Evolutionary conservation across 164 flowering plant species (phyloP).

Genomic region (Vitis amurensis): DNA sequence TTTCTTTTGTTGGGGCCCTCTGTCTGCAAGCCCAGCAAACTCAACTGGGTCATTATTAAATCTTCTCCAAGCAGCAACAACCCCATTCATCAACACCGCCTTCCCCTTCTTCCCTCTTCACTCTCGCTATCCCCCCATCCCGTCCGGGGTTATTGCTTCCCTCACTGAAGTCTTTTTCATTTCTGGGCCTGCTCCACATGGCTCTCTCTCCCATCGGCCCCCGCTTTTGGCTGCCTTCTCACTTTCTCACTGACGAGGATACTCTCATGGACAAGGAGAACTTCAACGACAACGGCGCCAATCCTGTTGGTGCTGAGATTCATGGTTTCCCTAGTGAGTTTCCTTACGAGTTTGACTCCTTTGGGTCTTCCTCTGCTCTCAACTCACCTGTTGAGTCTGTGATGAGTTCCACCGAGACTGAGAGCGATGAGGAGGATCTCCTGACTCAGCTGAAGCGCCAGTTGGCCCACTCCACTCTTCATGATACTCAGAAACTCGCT

Average conservation of each 20-base stretch:
- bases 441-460: conserved; percentile 42
- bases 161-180: too few relatives aligned
- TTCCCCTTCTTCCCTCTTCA: neutral
- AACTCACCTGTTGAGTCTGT: conserved; percentile 50
- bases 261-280: conserved; percentile 7
- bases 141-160: too few relatives aligned
- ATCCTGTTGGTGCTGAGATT: neutral
- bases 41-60: conserved; percentile 17
- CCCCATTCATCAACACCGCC: neutral
- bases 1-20: conserved; percentile 31
- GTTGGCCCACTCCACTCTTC: conserved; percentile 28
- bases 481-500: conserved; percentile 21
- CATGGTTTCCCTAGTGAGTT: conserved; percentile 44
- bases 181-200: too few relatives aligned
- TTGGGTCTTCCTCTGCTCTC: conserved; percentile 24
- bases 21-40: conserved; percentile 24
- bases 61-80: conserved; percentile 17
- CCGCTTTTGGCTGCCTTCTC: conserved; percentile 19
- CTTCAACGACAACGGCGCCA: neutral
- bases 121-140: neutral
- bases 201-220: too few relatives aligned
- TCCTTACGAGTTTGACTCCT: conserved; percentile 43
- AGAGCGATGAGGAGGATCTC: conserved; percentile 53
- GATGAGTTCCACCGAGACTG: conserved; percentile 34
- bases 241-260: conserved; percentile 23